Evolutionary conservation across 805 yeast genomes (phyloP), one percentile per base, ranked within the genome.

Genomic region (Schwanniomyces vanrijiae): DNA sequence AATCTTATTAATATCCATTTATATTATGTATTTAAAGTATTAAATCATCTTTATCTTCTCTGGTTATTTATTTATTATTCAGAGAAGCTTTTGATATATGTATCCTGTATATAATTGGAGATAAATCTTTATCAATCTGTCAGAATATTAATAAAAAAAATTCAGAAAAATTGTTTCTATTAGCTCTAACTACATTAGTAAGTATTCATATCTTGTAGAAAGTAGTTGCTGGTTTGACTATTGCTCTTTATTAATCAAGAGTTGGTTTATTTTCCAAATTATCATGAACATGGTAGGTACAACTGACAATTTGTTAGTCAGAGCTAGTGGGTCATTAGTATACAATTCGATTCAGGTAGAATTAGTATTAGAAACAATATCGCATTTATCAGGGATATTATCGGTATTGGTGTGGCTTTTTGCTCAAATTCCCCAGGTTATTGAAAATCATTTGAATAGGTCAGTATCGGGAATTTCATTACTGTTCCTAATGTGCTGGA

Each of bases 401-500:
- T 80, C 86, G 4, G 64, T 81, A 28, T 68, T 72, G 8, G 71
- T 81, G 38, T 86, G 90, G 90, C 66, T 84, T 26, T 81, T 85
- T 60, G 90, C 90, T 4, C 90, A 84, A 61, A 60, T 83, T 14
- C 90, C 90, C 0, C 91, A 85, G 58, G 81, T 85, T 25, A 65
- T 78, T 41, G 74, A 76, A 55, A 84, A 84, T 58, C 80, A 82
- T 60, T 34, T 64, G 24, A 70, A 69, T 50, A 62, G 60, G 42
- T 61, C 68, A 1, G 75, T 71, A 1, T 55, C 58, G 4, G 76
- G 75, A 0, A 66, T 71, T 0, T 65, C 70, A 29, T 40, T 60
- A 0, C 45, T 59, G 18, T 71, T 71, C 43, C 50, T 71, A 29
- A 47, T 54, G 8, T 61, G 64, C 50, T 68, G 75, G 74, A 63